Evolutionary conservation across 2,329 filamentous ascomycete genomes (phyloP).

Genomic region (Ophiostoma sp.): DNA sequence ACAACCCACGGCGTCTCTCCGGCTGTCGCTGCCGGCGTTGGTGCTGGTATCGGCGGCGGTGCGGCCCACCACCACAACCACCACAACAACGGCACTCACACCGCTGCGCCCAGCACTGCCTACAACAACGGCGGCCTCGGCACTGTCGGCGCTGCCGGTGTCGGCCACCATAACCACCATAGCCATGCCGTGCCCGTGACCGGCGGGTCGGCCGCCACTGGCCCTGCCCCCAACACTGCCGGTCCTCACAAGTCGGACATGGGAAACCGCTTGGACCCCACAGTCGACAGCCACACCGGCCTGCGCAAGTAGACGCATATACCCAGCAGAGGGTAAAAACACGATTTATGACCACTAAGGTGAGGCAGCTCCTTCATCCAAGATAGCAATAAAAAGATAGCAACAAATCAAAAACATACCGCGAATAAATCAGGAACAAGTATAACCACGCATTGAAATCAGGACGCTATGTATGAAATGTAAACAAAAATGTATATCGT

Average conservation of each 20-base stretch:
- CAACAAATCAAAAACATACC: neutral
- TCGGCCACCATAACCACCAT: neutral
- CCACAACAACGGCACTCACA: slow-evolving; percentile 6
- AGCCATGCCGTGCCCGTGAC: neutral
- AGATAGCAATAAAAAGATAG: neutral
- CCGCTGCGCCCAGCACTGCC: slow-evolving; percentile 5
- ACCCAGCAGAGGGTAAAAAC: neutral
- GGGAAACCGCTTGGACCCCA: slow-evolving; percentile 41
- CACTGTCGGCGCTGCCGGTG: neutral
- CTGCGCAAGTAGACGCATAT: slow-evolving; percentile 19
- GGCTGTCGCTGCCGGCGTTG: neutral
- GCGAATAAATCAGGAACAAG: neutral
- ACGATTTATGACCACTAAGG: neutral
- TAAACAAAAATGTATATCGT: neutral
- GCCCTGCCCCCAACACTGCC: slow-evolving; percentile 37
- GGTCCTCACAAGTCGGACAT: slow-evolving; percentile 32
- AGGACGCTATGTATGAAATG: no score
- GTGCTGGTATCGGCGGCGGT: slow-evolving; percentile 10
- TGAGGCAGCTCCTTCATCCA: neutral
- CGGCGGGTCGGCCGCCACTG: neutral
- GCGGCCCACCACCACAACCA: slow-evolving; percentile 19
- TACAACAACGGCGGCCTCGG: slow-evolving; percentile 4
- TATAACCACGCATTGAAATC: neutral
- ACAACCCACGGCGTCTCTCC: neutral
- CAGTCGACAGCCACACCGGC: slow-evolving; percentile 44